Conservation (phyloP, 1,284 basidiomycete genomes). For the Athelia sp. region DNA sequence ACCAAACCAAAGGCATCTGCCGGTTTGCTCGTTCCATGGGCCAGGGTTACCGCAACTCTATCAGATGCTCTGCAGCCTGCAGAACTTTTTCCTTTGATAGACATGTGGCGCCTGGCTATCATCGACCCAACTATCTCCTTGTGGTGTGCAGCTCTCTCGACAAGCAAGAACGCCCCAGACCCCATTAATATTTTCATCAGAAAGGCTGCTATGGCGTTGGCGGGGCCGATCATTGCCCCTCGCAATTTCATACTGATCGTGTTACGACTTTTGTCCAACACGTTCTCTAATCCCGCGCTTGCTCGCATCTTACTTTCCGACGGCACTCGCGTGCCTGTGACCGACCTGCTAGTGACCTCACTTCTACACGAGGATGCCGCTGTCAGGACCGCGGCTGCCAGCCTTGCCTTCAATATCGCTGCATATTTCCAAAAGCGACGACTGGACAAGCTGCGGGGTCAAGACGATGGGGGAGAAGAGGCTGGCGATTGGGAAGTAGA, state of each 20-base stretch:
- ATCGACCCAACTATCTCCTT: constrained; percentile 55
- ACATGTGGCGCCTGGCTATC: constrained; percentile 79
- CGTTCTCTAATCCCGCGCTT: constrained; percentile 53
- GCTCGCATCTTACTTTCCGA: constrained; percentile 45
- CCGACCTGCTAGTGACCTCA: constrained; percentile 55
- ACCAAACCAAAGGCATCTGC: constrained; percentile 17
- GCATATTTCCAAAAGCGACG: constrained; percentile 58
- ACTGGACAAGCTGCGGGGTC: constrained; percentile 35
- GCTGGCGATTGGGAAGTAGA: constrained; percentile 80
- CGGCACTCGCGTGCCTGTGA: constrained; percentile 31
- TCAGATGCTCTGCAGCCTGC: constrained; percentile 43
- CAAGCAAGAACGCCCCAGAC: constrained; percentile 24
- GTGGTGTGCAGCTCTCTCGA: constrained; percentile 35
- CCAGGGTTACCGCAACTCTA: constrained; percentile 42
- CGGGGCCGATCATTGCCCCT: constrained; percentile 16
- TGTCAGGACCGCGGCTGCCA: constrained; percentile 78
- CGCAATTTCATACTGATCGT: constrained; percentile 65
- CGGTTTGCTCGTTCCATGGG: constrained; percentile 39
- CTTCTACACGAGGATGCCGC: constrained; percentile 63
- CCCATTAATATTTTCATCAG: constrained; percentile 39
- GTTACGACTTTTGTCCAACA: constrained; percentile 73
- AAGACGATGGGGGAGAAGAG: constrained; percentile 28
- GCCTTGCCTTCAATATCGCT: constrained; percentile 74
- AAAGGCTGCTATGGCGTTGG: constrained; percentile 31
- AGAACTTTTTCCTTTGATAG: constrained; percentile 76